A percentile compares a stretch with the other conserved stretches of the same genome.
Evolutionary conservation across 2,329 filamentous ascomycete species (phyloP).

Genomic region (Hawksworthiomyces lignivorus): DNA sequence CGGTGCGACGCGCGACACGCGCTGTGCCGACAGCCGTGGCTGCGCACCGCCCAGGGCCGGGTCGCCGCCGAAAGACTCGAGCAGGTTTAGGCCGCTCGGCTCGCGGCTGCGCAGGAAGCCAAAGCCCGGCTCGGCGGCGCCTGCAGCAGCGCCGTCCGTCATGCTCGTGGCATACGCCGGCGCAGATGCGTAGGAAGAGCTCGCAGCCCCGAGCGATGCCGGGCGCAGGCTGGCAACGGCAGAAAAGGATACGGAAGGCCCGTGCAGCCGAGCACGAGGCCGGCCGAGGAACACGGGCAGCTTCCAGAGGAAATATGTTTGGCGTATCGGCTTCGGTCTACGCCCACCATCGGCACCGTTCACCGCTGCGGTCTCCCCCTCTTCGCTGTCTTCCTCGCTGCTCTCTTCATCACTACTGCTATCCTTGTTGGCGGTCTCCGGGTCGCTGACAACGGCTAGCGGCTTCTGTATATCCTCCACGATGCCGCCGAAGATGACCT

Average conservation of each 20-base stretch:
- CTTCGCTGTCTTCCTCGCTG: constrained; percentile 25
- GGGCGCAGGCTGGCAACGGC: constrained; percentile 55
- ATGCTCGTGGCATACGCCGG: constrained; percentile 31
- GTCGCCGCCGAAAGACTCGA: constrained; percentile 64
- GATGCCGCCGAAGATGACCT: constrained; percentile 52
- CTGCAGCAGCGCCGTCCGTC: neutral
- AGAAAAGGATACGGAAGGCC: constrained; percentile 57
- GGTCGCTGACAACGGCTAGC: constrained; percentile 40
- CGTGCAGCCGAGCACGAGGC: constrained; percentile 57
- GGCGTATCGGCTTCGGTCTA: constrained; percentile 21
- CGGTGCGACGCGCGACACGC: constrained; percentile 68
- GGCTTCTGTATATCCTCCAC: constrained; percentile 43
- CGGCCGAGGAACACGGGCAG: constrained; percentile 49
- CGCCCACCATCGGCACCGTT: constrained; percentile 25
- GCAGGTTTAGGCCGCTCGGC: constrained; percentile 66
- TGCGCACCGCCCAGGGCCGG: constrained; percentile 52
- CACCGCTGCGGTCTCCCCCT: neutral
- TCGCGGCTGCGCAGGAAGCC: constrained; percentile 64
- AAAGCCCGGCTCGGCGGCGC: neutral
- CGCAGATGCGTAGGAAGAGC: too few relatives aligned
- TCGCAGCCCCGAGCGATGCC: constrained; percentile 32
- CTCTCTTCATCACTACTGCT: neutral
- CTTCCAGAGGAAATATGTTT: constrained; percentile 53
- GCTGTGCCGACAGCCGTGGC: constrained; percentile 63
- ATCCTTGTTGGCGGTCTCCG: constrained; percentile 17